Evolutionary conservation across 352 stramenopile species (phyloP), one percentile per base, ranked within the genome.

Genomic region (Pythium folliculosum): DNA sequence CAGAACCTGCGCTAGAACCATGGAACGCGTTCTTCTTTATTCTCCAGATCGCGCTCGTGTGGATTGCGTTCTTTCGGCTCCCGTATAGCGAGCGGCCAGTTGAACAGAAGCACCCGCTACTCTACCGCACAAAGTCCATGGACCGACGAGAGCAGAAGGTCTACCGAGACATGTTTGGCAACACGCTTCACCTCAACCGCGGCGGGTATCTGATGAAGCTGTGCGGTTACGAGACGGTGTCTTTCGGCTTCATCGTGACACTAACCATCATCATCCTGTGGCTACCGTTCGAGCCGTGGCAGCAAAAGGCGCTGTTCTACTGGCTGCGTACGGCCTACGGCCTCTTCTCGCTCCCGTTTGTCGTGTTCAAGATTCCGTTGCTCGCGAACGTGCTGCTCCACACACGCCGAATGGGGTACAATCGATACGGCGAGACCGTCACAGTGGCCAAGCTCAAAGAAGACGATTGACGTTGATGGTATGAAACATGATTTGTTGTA

Each of bases 171-270:
- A 79, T 90, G 16, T 95, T 96, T 70, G 86, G 88, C 30, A 93
- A 96, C 57, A 75, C 82, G 44, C 70, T 96, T 0, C 85, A 94
- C 58, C 67, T 94, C 40, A 75, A 93, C 59, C 86, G 85, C 40
- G 88, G 88, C 2, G 88, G 88, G 5, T 95, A 96, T 57, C 62
- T 96, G 32, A 94, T 94, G 81, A 95, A 93, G 63, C 81, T 95
- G 10, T 92, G 83, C 38, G 83, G 87, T 12, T 95, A 96, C 76
- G 87, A 95, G 71, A 96, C 88, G 0, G 75, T 90, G 7, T 87
- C 84, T 13, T 92, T 96, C 67, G 78, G 76, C 9, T 59, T 94
- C 44, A 90, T 92, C 35, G 80, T 95, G 60, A 71, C 72, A 40
- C 65, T 95, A 3, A 75, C 84, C 0, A 67, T 79, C 40, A 65